phyloP scores from a whole-genome alignment of 73 alveolate genomes.

The Paramecium primaurelia region DNA sequence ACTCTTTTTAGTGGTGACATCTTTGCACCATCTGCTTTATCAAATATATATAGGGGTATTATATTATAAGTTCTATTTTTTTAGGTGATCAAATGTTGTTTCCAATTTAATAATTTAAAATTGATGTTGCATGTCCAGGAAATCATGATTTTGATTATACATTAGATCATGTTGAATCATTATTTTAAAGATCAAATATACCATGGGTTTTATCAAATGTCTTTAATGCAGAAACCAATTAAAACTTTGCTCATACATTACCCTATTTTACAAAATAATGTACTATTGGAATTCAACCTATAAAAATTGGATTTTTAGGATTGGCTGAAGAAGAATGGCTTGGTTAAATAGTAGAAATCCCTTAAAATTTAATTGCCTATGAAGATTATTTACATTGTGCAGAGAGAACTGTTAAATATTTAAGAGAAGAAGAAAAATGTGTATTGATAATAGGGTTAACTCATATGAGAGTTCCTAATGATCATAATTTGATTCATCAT shows the following conservation, averaged over 20 bases:
- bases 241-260: not conserved
- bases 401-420: not conserved
- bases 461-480: constrained; percentile 66
- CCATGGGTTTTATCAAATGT: not conserved
- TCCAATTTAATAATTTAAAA: constrained; percentile 66
- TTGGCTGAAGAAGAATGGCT: constrained; percentile 70
- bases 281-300: not conserved
- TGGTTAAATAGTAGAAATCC: constrained; percentile 42
- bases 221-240: not conserved
- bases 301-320: constrained; percentile 73
- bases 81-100: constrained; percentile 77
- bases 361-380: not conserved
- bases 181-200: not conserved
- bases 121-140: constrained; percentile 72
- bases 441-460: not conserved
- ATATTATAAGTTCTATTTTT: not conserved
- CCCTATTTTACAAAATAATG: not conserved
- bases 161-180: not conserved
- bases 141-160: constrained; percentile 23
- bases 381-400: constrained; percentile 38
- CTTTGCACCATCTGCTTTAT: constrained; percentile 77
- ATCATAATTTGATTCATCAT: constrained; percentile 54
- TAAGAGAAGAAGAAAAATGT: not conserved
- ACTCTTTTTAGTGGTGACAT: constrained; percentile 83
- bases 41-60: constrained; percentile 50